phyloP scores from a whole-genome alignment of 306 rosid genomes.

The Urtica urens region DNA sequence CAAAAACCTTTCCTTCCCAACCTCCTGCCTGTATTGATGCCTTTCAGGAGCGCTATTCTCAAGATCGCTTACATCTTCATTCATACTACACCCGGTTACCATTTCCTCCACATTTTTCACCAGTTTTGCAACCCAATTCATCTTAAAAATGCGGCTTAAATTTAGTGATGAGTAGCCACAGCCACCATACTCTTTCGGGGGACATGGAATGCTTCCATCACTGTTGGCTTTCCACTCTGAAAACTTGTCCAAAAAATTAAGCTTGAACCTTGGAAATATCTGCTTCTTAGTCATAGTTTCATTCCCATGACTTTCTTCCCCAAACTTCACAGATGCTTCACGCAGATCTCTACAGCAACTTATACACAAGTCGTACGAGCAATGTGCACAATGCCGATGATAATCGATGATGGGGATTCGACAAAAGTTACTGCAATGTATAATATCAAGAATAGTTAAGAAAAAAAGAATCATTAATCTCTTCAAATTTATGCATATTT shows the following conservation, averaged over 20 bases:
- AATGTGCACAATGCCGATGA: constrained; percentile 76
- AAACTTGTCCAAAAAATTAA: constrained; percentile 39
- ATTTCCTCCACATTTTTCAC: constrained; percentile 95
- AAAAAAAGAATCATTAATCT: constrained; percentile 9
- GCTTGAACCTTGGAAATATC: constrained; percentile 30
- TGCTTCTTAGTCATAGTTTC: constrained; percentile 28
- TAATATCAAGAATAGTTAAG: too few relatives aligned
- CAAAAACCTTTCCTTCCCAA: constrained; percentile 47
- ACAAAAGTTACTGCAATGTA: constrained; percentile 72
- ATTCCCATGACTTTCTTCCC: constrained; percentile 17
- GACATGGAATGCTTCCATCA: constrained; percentile 75
- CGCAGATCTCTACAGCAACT: constrained; percentile 81
- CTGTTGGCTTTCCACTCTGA: constrained; percentile 67
- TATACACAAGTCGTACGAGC: constrained; percentile 79
- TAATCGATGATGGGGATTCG: constrained; percentile 92
- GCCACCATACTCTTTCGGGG: constrained; percentile 87
- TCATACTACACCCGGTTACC: constrained; percentile 77
- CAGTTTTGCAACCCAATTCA: constrained; percentile 98
- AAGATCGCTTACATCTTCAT: constrained; percentile 20
- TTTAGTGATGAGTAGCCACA: constrained; percentile 58
- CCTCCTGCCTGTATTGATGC: constrained; percentile 46
- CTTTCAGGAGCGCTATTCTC: constrained; percentile 34
- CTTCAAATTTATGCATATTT: neutral
- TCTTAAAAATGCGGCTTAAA: constrained; percentile 87
- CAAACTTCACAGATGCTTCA: constrained; percentile 33